Conservation (phyloP, 2,329 filamentous ascomycete genomes). For the Ceratocystis lukuohia region DNA sequence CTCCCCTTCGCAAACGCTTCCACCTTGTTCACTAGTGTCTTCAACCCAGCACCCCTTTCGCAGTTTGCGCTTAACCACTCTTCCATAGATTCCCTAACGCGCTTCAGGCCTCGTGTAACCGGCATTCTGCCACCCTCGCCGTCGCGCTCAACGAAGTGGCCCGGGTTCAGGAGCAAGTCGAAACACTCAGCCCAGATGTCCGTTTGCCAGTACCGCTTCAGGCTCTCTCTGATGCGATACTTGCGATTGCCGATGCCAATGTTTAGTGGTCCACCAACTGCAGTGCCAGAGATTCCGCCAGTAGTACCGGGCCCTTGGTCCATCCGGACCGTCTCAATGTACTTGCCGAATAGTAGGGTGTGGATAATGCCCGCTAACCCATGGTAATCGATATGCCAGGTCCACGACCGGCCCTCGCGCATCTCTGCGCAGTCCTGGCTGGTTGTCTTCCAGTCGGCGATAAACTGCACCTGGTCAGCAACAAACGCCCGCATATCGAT, state of each 20-base stretch:
- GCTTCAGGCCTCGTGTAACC: conserved; percentile 54
- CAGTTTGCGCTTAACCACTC: conserved; percentile 65
- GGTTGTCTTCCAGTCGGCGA: conserved; percentile 88
- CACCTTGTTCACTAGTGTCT: conserved; percentile 52
- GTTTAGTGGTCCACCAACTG: conserved; percentile 35
- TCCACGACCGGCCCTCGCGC: conserved; percentile 88
- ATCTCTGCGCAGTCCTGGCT: conserved; percentile 89
- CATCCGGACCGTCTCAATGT: conserved; percentile 65
- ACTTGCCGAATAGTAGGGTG: conserved; percentile 81
- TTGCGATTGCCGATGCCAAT: conserved; percentile 45
- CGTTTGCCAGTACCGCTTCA: conserved; percentile 95
- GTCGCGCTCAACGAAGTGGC: conserved; percentile 46
- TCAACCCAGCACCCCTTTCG: conserved; percentile 65
- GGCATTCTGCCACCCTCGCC: conserved; percentile 49
- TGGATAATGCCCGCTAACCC: conserved; percentile 82
- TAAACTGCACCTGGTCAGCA: conserved; percentile 60
- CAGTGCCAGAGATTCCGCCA: conserved; percentile 34
- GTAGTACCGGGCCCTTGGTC: conserved; percentile 37
- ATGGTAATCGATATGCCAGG: conserved; percentile 93
- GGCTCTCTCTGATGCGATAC: conserved; percentile 65
- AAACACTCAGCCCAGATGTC: conserved; percentile 80
- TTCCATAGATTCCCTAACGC: conserved; percentile 68
- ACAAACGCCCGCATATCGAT: conserved; percentile 85
- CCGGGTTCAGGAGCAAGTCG: conserved; percentile 73
- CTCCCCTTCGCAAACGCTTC: conserved; percentile 36